phyloP scores from a whole-genome alignment of 805 yeast genomes.

The Metschnikowia borealis region DNA sequence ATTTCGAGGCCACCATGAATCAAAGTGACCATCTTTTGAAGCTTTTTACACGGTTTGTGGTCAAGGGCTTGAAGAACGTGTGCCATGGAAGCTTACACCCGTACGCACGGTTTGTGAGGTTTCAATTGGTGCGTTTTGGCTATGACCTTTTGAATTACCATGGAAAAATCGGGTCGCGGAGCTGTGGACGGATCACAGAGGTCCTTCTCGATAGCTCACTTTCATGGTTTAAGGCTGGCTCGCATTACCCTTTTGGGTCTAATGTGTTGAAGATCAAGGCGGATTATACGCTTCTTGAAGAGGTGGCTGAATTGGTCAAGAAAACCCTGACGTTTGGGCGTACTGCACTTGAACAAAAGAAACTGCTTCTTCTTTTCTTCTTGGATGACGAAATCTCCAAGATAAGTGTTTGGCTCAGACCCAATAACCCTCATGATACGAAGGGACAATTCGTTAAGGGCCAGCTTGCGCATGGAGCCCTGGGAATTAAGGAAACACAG shows the following conservation, averaged over 20 bases:
- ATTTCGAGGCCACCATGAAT: constrained; percentile 72
- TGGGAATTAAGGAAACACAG: constrained; percentile 19
- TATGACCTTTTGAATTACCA: constrained; percentile 61
- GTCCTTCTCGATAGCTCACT: constrained; percentile 63
- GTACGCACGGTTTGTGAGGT: constrained; percentile 67
- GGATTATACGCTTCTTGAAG: constrained; percentile 58
- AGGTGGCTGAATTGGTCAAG: constrained; percentile 39
- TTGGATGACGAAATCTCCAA: constrained; percentile 71
- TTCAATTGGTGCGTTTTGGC: constrained; percentile 68
- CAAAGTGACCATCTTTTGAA: constrained; percentile 68
- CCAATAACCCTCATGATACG: constrained; percentile 44
- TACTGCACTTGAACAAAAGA: constrained; percentile 43
- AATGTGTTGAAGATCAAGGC: constrained; percentile 67
- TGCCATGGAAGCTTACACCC: constrained; percentile 75
- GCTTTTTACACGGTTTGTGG: constrained; percentile 58
- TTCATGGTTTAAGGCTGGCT: constrained; percentile 68
- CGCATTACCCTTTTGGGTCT: constrained; percentile 80
- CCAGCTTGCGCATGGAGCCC: too few relatives aligned
- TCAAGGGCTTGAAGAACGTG: constrained; percentile 51
- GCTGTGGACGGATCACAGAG: constrained; percentile 42
- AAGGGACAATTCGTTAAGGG: constrained; percentile 30
- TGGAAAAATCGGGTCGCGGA: constrained; percentile 44
- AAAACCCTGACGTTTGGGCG: constrained; percentile 20
- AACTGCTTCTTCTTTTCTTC: constrained; percentile 55
- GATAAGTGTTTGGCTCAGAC: constrained; percentile 74